These are phyloP conservation scores for Calonectria ilicicola DNA, from an alignment of 2,329 filamentous ascomycete genomes.

Conservation along the genomic window DNA sequence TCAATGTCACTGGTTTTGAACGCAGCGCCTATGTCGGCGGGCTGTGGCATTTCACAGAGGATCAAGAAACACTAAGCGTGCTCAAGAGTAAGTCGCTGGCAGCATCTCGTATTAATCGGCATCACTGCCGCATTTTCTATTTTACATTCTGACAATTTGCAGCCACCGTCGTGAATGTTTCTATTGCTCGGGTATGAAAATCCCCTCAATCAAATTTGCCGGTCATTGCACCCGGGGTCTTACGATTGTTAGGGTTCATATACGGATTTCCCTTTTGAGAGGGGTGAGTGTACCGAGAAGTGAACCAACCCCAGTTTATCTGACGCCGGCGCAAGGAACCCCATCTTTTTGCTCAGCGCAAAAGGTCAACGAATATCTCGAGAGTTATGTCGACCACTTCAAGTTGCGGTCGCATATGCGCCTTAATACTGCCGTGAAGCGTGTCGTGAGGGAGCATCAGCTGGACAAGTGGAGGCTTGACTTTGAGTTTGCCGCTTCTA, in stretches of 20 bases:
- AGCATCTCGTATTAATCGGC: not conserved
- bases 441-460: slow-evolving; percentile 28
- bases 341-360: slow-evolving; percentile 38
- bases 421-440: slow-evolving; percentile 41
- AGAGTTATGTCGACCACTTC: slow-evolving; percentile 50
- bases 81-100: slow-evolving; percentile 45
- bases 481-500: slow-evolving; percentile 33
- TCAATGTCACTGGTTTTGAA: slow-evolving; percentile 58
- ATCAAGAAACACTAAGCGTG: slow-evolving; percentile 49
- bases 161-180: slow-evolving; percentile 45
- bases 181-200: slow-evolving; percentile 31
- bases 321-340: slow-evolving; percentile 22
- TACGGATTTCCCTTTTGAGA: slow-evolving; percentile 51
- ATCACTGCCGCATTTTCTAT: not conserved
- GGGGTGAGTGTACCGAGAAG: slow-evolving; percentile 31
- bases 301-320: slow-evolving; percentile 14
- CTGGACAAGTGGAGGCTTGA: slow-evolving; percentile 45
- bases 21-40: slow-evolving; percentile 55
- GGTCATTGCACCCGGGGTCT: slow-evolving; percentile 4
- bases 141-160: not conserved
- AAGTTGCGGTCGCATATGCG: slow-evolving; percentile 42
- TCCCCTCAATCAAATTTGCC: not conserved
- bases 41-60: slow-evolving; percentile 55
- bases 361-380: slow-evolving; percentile 49
- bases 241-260: slow-evolving; percentile 46